Evolutionary conservation across 2,329 filamentous ascomycete species (phyloP), one percentile per base, ranked within the genome.

Genomic region (Fusarium algeriense): DNA sequence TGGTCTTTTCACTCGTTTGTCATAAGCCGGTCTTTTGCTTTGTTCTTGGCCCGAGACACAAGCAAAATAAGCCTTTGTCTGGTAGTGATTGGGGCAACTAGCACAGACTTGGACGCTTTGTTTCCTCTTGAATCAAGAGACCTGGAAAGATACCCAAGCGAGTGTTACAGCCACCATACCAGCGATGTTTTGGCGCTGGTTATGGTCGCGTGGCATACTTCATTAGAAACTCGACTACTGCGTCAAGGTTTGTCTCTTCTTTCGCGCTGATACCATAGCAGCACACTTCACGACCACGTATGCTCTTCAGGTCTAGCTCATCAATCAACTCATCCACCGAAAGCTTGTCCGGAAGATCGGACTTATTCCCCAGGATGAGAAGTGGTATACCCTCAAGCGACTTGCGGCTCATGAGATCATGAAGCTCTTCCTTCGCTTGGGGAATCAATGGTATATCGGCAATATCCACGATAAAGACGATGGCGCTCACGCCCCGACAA

Each of bases 241-340:
- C 96, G 79, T 99, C 95, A 73, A 99, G 90, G 83, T 99, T 99
- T 63, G 95, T 99, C 84, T 99, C 96, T 81, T 98, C 95, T 83
- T 98, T 98, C 67, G 95, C 96, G 81, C 95, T 98, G 84, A 99
- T 98, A 69, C 95, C 95, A 82, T 99, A 99, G 84, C 96, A 98
- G 84, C 94, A 97, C 75, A 99, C 95, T 82, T 99, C 96, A 60
- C 96, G 93, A 77, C 94, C 92, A 66, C 91, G 92, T 80, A 99
- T 94, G 75, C 89, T 90, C 81, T 96, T 97, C 63, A 99, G 88
- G 76, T 97, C 91, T 83, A 99, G 88, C 70, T 91, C 91, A 67
- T 97, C 95, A 83, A 99, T 98, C 79, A 99, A 84, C 82, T 98
- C 94, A 80, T 99, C 96, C 44, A 98, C 95, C 34, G 92, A 93